phyloP scores from a whole-genome alignment of 2,329 filamentous ascomycete genomes.

The Penicillium sp. region DNA sequence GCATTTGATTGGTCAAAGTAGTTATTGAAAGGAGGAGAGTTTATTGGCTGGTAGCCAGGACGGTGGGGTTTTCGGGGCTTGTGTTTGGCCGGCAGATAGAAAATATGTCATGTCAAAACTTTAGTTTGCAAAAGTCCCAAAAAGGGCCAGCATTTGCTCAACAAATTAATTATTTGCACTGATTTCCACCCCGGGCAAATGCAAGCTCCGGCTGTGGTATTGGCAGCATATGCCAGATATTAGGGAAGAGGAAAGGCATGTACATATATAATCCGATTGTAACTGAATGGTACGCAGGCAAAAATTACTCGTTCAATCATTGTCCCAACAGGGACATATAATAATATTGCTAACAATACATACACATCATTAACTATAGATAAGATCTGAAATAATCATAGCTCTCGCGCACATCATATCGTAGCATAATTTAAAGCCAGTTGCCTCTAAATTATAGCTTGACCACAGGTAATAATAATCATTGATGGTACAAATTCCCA shows the following conservation, averaged over 20 bases:
- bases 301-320: neutral
- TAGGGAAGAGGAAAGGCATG: conserved; percentile 13
- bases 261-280: conserved; percentile 14
- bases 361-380: neutral
- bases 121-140: neutral
- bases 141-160: neutral
- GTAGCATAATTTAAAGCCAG: neutral
- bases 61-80: no score
- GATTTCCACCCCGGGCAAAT: neutral
- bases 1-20: neutral
- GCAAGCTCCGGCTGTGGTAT: neutral
- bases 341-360: neutral
- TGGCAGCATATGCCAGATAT: conserved; percentile 14
- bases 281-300: no score
- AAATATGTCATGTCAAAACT: neutral
- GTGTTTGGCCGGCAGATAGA: neutral
- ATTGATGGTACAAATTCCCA: neutral
- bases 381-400: neutral
- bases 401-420: neutral
- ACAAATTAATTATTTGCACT: neutral
- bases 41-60: neutral
- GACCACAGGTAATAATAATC: neutral
- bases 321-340: neutral
- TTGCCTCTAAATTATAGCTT: neutral
- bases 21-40: neutral